Evolutionary conservation across 2,329 filamentous ascomycete species (phyloP), one percentile per base, ranked within the genome.

Genomic region (Volutella citrinella): DNA sequence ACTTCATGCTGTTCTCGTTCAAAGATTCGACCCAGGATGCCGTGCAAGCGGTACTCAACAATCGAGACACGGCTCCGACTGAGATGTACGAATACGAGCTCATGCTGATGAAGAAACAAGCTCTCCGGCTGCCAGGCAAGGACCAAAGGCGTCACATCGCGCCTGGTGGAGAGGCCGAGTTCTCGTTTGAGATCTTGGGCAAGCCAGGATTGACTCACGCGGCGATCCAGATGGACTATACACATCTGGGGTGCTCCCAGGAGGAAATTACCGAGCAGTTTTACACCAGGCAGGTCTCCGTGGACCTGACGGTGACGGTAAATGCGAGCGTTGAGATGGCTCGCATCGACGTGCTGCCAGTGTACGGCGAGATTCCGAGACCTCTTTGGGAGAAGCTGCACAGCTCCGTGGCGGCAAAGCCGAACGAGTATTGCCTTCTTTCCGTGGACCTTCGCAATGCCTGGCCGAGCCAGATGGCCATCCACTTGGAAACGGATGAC

Each of bases 31-130:
- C 88, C 0, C 87, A 88, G 42, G 76, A 74, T 7, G 80, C 86
- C 8, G 69, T 95, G 12, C 86, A 91, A 51, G 70, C 80, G 21
- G 86, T 87, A 1, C 69, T 95, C 27, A 74, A 69, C 33, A 88
- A 82, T 51, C 84, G 87, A 52, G 86, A 94, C 49, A 77, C 90
- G 3, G 78, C 84, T 9, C 77, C 84, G 0, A 78, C 82, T 3
- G 89, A 95, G 54, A 65, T 93, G 6, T 90, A 95, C 55, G 90
- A 96, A 56, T 79, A 91, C 37, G 89, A 95, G 56, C 69, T 88
- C 30, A 84, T 90, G 40, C 68, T 94, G 27, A 79, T 84, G 40
- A 82, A 78, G 54, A 84, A 82, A 52, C 84, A 86, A 55, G 83
- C 87, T 51, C 64, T 85, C 27, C 72, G 78, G 19, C 65, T 72